phyloP scores from a whole-genome alignment of 306 rosid genomes.

The Sophora flavescens region DNA sequence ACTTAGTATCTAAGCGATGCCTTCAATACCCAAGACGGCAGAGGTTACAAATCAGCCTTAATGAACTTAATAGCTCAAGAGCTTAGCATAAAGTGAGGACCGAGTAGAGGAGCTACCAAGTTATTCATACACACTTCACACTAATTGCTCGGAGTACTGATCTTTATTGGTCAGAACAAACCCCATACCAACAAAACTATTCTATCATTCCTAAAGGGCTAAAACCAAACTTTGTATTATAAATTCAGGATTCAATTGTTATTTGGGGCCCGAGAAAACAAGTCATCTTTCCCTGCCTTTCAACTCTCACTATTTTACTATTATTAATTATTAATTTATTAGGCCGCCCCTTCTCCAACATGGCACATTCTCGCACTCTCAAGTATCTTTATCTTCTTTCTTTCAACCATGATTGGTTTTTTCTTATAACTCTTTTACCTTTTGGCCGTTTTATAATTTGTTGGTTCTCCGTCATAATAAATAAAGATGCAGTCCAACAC shows the following conservation, averaged over 20 bases:
- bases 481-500: constrained; percentile 1
- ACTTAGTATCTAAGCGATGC: too few relatives aligned
- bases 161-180: too few relatives aligned
- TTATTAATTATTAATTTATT: background rate
- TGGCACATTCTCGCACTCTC: constrained; percentile 3
- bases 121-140: too few relatives aligned
- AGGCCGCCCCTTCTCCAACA: constrained; percentile 17
- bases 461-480: background rate
- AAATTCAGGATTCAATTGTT: constrained; percentile 17
- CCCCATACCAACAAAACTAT: background rate
- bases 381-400: constrained; percentile 12
- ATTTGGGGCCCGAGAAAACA: constrained; percentile 81
- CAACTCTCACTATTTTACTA: constrained; percentile 40
- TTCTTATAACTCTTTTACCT: background rate
- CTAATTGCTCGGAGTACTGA: too few relatives aligned
- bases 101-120: too few relatives aligned
- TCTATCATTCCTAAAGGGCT: background rate
- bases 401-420: constrained; percentile 25
- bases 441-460: background rate
- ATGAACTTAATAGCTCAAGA: too few relatives aligned
- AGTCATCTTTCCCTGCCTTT: constrained; percentile 38
- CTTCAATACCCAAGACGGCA: too few relatives aligned
- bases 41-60: too few relatives aligned
- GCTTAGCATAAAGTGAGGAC: too few relatives aligned
- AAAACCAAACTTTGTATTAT: background rate